A percentile compares a stretch with the other conserved stretches of the same genome.
Conservation (phyloP, 768 basidiomycete genomes). For the Tricholoma sp. region DNA sequence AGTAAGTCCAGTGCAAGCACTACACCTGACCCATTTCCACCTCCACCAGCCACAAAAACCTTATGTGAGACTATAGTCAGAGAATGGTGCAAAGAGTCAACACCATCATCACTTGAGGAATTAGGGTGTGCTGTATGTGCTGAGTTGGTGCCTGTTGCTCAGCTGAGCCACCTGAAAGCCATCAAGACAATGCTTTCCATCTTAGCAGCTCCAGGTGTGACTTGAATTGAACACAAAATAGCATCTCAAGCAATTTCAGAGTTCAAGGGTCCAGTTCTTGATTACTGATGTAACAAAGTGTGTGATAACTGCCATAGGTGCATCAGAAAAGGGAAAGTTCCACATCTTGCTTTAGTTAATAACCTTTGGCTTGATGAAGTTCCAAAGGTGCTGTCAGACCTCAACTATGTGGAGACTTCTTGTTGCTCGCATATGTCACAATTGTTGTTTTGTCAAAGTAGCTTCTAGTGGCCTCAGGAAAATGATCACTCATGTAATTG, state of each 20-base stretch:
- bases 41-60: not conserved
- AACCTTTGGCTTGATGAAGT: not conserved
- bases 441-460: conserved; percentile 22
- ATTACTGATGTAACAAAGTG: not conserved
- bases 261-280: conserved; percentile 1
- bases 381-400: not conserved
- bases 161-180: not conserved
- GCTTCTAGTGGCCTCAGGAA: conserved; percentile 21
- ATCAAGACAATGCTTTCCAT: conserved; percentile 1
- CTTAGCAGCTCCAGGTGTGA: conserved; percentile 1
- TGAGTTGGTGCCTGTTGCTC: not conserved
- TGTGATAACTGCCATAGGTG: not conserved
- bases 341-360: not conserved
- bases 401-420: not conserved
- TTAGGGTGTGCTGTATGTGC: conserved; percentile 1
- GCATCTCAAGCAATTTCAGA: not conserved
- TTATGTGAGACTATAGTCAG: not conserved
- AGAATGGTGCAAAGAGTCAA: not conserved
- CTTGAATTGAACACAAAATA: not conserved
- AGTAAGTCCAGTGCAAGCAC: too few relatives aligned
- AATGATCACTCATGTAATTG: conserved; percentile 30
- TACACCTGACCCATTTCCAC: not conserved
- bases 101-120: not conserved
- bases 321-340: not conserved
- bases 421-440: conserved; percentile 7